Evolutionary conservation across 345 rosid species (phyloP).

Genomic region (Geranium rotundifolium): DNA sequence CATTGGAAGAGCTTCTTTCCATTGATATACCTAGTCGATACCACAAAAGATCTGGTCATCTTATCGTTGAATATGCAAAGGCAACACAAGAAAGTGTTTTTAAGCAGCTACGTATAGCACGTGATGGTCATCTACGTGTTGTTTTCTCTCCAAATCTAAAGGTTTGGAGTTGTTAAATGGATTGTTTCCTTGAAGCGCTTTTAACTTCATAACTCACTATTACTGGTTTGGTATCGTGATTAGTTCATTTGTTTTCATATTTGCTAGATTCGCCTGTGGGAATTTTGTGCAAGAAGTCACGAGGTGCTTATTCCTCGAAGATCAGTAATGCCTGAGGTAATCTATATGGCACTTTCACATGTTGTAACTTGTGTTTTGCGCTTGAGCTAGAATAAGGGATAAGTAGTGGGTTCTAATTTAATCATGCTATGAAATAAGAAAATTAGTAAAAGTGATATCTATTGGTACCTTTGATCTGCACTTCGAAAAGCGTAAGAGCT

Average conservation of each 20-base stretch:
- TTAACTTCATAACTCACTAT: neutral
- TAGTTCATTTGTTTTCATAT: constrained; percentile 7
- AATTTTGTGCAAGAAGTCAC: constrained; percentile 94
- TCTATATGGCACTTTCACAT: neutral
- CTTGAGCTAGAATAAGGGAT: neutral
- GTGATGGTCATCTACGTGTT: constrained; percentile 92
- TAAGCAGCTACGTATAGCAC: constrained; percentile 97
- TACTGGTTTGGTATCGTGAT: neutral
- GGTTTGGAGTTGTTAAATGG: constrained; percentile 22
- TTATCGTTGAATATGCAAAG: constrained; percentile 94
- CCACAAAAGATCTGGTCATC: constrained; percentile 81
- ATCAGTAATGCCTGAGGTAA: constrained; percentile 86
- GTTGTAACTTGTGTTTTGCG: neutral
- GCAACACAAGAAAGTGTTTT: constrained; percentile 98
- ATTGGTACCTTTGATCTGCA: no score
- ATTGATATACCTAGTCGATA: constrained; percentile 98
- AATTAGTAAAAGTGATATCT: no score
- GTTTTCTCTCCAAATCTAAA: constrained; percentile 91
- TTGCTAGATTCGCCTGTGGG: constrained; percentile 87
- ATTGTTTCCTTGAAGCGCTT: no score
- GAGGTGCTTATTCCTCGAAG: constrained; percentile 95
- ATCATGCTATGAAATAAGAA: neutral
- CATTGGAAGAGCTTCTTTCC: constrained; percentile 86
- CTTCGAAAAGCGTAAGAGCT: no score
- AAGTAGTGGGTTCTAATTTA: neutral